A percentile compares a stretch with the other conserved stretches of the same genome.
These are phyloP conservation scores for Cercospora nicotianae DNA, from an alignment of 2,329 filamentous ascomycete species.

Conservation along the genomic window DNA sequence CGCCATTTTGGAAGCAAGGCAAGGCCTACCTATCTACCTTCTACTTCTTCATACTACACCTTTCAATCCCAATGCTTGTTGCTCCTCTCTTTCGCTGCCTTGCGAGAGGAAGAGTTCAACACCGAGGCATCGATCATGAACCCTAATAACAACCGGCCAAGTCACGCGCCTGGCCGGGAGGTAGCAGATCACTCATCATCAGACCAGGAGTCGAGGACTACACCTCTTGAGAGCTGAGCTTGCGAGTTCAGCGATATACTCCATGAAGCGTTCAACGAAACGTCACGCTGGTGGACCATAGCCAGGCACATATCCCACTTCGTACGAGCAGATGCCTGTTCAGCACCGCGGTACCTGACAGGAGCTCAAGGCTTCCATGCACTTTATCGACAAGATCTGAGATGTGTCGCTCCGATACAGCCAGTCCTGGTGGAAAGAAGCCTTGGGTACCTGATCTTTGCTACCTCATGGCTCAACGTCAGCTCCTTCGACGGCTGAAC, in stretches of 20 bases:
- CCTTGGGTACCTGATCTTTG: not conserved
- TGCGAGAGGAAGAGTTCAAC: not conserved
- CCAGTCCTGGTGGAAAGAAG: not conserved
- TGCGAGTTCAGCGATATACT: not conserved
- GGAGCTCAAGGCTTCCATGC: not conserved
- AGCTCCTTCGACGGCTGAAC: not conserved
- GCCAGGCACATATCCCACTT: not conserved
- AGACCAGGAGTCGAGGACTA: not conserved
- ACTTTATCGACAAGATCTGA: not conserved
- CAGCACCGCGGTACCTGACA: not conserved
- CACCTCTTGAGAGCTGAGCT: not conserved
- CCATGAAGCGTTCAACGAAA: not conserved
- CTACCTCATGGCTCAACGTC: not conserved
- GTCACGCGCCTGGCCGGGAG: not conserved
- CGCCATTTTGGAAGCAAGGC: no score
- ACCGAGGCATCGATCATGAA: not conserved
- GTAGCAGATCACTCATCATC: not conserved
- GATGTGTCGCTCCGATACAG: not conserved
- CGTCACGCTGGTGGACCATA: not conserved
- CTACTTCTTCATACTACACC: not conserved
- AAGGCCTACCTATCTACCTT: no score
- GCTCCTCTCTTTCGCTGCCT: not conserved
- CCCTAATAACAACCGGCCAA: not conserved
- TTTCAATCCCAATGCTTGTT: not conserved
- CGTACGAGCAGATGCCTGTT: not conserved